These are phyloP conservation scores for Golubevia pallescens DNA, from an alignment of 1,284 basidiomycete genomes.

Conservation along the genomic window DNA sequence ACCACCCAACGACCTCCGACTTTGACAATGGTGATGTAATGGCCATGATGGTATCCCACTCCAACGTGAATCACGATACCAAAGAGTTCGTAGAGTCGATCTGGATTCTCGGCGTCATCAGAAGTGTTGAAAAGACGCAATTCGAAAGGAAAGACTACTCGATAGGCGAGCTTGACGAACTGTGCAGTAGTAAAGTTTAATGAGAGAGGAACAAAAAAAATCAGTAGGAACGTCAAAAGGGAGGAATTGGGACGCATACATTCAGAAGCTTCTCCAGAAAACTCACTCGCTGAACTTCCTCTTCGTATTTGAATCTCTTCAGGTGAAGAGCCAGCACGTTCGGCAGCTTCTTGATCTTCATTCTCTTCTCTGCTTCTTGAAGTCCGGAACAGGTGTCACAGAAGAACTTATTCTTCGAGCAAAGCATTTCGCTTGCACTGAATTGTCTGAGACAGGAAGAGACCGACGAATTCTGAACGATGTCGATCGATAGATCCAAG, in stretches of 20 bases:
- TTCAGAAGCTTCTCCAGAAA: background rate
- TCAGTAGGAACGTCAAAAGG: background rate
- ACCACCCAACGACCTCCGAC: constrained; percentile 53
- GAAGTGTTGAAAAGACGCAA: constrained; percentile 61
- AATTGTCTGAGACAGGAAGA: constrained; percentile 58
- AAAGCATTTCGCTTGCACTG: constrained; percentile 58
- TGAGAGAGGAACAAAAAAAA: no score
- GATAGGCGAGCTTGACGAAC: constrained; percentile 57
- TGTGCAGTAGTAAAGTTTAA: no score
- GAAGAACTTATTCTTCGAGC: constrained; percentile 60
- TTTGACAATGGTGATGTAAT: constrained; percentile 60
- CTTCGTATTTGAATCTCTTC: constrained; percentile 62
- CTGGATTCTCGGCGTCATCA: constrained; percentile 56
- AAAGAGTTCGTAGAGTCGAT: constrained; percentile 55
- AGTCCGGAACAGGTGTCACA: constrained; percentile 59
- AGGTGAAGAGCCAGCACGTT: constrained; percentile 57
- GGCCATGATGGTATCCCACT: constrained; percentile 54
- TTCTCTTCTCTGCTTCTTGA: constrained; percentile 62
- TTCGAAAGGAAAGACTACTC: constrained; percentile 57
- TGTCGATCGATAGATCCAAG: constrained; percentile 59
- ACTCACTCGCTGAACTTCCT: constrained; percentile 23
- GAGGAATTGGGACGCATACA: background rate
- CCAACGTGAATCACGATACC: constrained; percentile 61
- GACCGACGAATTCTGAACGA: constrained; percentile 50
- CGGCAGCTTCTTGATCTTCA: constrained; percentile 58